phyloP scores from a whole-genome alignment of 495 filamentous ascomycete species.

The Podospora bellae-mahoneyi region DNA sequence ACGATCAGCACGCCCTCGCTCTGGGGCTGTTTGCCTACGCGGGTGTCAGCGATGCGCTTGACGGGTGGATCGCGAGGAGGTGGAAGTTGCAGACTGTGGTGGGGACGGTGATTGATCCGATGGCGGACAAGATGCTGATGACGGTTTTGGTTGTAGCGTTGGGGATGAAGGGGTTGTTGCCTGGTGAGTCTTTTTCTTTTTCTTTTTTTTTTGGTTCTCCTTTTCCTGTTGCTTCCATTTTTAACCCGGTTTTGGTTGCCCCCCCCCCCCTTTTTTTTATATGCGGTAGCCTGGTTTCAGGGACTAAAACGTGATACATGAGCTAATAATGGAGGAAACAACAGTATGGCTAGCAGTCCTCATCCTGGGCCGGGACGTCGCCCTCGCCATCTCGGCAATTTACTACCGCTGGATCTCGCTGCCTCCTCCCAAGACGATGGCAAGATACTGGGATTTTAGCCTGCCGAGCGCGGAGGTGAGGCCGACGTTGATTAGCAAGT shows the following conservation, averaged over 20 bases:
- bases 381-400: constrained; percentile 81
- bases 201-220: not conserved
- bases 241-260: no score
- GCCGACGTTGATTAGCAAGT: constrained; percentile 87
- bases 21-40: constrained; percentile 87
- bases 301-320: no score
- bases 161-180: constrained; percentile 74
- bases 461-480: constrained; percentile 90
- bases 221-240: no score
- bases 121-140: constrained; percentile 96
- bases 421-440: constrained; percentile 86
- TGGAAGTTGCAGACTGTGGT: constrained; percentile 91
- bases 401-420: constrained; percentile 95
- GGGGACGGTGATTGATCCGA: constrained; percentile 92
- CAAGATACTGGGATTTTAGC: constrained; percentile 96
- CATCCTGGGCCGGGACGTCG: constrained; percentile 85
- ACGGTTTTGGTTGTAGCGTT: constrained; percentile 81
- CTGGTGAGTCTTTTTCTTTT: constrained; percentile 52
- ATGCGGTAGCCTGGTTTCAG: not conserved
- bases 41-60: constrained; percentile 83
- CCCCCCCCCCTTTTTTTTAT: not conserved
- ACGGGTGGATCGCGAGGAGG: constrained; percentile 85
- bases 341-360: constrained; percentile 76
- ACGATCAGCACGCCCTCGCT: constrained; percentile 72
- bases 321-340: not conserved